Evolutionary conservation across 2,329 filamentous ascomycete species (phyloP).

Genomic region (Diaporthe caulivora): DNA sequence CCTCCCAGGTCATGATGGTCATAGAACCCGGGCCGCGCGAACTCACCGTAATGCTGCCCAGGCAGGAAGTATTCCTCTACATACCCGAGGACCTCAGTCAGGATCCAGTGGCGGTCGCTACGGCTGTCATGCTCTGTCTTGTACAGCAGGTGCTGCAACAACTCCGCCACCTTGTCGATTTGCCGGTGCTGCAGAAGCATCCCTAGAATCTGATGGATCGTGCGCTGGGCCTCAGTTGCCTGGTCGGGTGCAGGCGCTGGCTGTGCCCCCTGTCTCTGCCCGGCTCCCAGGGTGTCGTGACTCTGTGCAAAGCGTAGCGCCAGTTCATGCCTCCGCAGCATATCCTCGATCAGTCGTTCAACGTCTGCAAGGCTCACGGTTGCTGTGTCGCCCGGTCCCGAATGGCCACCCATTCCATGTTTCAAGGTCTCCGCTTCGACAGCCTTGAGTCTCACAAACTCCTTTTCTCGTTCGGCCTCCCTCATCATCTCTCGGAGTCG

Average conservation of each 20-base stretch:
- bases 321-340: slow-evolving; percentile 11
- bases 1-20: background rate
- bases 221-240: background rate
- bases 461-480: background rate
- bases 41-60: background rate
- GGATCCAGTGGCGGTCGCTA: slow-evolving; percentile 15
- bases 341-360: background rate
- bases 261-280: background rate
- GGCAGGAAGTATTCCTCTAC: slow-evolving; percentile 5
- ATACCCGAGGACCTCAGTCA: slow-evolving; percentile 22
- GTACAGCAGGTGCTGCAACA: slow-evolving; percentile 18
- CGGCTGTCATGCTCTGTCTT: background rate
- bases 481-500: background rate
- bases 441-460: background rate
- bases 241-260: background rate
- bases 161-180: background rate
- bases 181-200: background rate
- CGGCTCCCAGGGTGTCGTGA: background rate
- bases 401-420: background rate
- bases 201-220: background rate
- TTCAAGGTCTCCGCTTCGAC: background rate
- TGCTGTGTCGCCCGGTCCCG: background rate
- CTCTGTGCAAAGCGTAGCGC: background rate
- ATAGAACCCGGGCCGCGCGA: background rate
- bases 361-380: background rate